phyloP scores from a whole-genome alignment of 495 filamentous ascomycete species.

The Hypoxylon intermedium region DNA sequence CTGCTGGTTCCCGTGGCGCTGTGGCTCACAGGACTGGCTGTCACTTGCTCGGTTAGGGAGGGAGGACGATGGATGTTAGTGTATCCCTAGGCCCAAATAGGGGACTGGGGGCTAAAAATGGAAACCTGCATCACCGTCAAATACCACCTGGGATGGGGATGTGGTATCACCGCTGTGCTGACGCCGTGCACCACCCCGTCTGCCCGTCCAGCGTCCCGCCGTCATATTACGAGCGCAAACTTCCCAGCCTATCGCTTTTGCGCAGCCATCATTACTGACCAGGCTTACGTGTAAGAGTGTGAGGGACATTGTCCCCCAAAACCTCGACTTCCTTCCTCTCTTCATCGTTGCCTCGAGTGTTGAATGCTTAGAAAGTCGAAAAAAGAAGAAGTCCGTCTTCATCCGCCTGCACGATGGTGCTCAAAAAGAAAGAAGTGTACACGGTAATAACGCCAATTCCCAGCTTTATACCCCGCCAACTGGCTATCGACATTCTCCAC shows the following conservation, averaged over 20 bases:
- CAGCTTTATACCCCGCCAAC: conserved; percentile 55
- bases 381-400: neutral
- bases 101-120: conserved; percentile 10
- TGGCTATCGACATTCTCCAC: conserved; percentile 50
- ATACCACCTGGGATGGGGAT: neutral
- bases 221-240: conserved; percentile 20
- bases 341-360: conserved; percentile 5
- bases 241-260: conserved; percentile 22
- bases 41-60: conserved; percentile 4
- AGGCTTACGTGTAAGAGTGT: conserved; percentile 31
- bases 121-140: neutral
- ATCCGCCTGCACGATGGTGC: conserved; percentile 43
- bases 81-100: conserved; percentile 12
- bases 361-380: neutral
- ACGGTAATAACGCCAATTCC: conserved; percentile 58
- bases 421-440: conserved; percentile 58
- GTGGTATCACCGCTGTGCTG: conserved; percentile 26
- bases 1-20: conserved; percentile 22
- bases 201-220: conserved; percentile 5
- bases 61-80: neutral
- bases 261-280: conserved; percentile 19
- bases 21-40: conserved; percentile 15
- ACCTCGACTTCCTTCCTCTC: conserved; percentile 5
- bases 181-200: conserved; percentile 20
- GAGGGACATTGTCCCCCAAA: conserved; percentile 13